These are phyloP conservation scores for Penicillium sp. DNA, from an alignment of 2,329 filamentous ascomycete genomes.

Conservation along the genomic window DNA sequence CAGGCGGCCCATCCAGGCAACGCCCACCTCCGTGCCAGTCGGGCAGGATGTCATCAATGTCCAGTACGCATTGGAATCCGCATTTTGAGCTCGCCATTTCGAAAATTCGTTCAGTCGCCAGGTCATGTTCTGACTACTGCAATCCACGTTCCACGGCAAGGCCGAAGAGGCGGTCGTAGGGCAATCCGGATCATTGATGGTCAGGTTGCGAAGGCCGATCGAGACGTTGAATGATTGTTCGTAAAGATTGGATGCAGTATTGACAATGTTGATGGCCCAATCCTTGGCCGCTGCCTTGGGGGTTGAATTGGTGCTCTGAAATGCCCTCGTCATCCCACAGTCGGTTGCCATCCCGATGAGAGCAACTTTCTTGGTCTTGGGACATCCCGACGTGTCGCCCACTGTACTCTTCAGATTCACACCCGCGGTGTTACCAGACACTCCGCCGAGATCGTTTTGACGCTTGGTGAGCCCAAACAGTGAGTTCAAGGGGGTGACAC, in stretches of 20 bases:
- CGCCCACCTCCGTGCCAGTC: slow-evolving; percentile 76
- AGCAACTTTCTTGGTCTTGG: slow-evolving; percentile 82
- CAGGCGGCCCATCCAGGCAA: slow-evolving; percentile 88
- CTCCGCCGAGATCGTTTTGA: slow-evolving; percentile 66
- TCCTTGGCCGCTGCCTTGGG: slow-evolving; percentile 57
- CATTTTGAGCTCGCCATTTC: slow-evolving; percentile 70
- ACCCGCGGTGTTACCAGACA: slow-evolving; percentile 68
- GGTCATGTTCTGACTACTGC: slow-evolving; percentile 55
- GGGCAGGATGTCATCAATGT: slow-evolving; percentile 76
- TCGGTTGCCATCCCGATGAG: slow-evolving; percentile 89
- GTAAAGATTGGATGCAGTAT: slow-evolving; percentile 78
- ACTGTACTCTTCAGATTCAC: slow-evolving; percentile 74
- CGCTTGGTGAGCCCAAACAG: slow-evolving; percentile 62
- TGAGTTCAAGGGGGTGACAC: slow-evolving; percentile 55
- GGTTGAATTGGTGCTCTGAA: slow-evolving; percentile 44
- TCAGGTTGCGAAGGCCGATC: slow-evolving; percentile 78
- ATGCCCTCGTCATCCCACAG: slow-evolving; percentile 74
- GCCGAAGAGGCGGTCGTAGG: slow-evolving; percentile 60
- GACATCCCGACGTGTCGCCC: slow-evolving; percentile 77
- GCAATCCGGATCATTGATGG: slow-evolving; percentile 69
- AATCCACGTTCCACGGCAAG: slow-evolving; percentile 79
- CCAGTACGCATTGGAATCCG: slow-evolving; percentile 88
- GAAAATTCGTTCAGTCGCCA: slow-evolving; percentile 83
- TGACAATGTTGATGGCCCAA: slow-evolving; percentile 79
- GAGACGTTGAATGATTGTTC: slow-evolving; percentile 93